phyloP scores from a whole-genome alignment of 108 stramenopile genomes.

The Schizochytrium sp. region DNA sequence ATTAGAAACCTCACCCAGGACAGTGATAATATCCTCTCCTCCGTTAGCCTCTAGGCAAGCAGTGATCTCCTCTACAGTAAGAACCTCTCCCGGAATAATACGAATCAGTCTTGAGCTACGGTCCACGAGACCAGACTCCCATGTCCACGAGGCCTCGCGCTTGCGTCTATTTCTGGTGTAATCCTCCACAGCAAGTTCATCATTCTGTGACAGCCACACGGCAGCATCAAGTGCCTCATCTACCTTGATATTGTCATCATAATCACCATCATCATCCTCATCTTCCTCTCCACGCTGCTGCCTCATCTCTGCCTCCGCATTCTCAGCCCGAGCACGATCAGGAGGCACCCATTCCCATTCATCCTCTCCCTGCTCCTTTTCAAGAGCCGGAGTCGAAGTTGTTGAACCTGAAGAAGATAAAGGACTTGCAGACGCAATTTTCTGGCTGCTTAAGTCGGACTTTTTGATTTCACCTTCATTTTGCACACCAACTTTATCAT shows the following conservation, averaged over 20 bases:
- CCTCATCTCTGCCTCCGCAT: not conserved
- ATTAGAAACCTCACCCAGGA: not conserved
- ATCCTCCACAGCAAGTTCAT: not conserved
- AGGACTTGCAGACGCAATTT: too few relatives aligned
- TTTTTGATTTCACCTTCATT: too few relatives aligned
- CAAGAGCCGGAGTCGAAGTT: not conserved
- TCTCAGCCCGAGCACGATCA: not conserved
- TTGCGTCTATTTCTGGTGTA: not conserved
- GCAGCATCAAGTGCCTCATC: constrained; percentile 24
- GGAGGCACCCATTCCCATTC: constrained; percentile 23
- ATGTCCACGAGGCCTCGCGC: constrained; percentile 37
- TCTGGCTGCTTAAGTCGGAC: too few relatives aligned
- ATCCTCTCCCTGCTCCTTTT: not conserved
- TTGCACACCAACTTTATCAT: too few relatives aligned
- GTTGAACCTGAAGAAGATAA: too few relatives aligned
- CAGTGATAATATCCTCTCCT: constrained; percentile 4
- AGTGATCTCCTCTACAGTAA: not conserved
- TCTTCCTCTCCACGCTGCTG: not conserved
- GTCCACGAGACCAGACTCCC: constrained; percentile 31
- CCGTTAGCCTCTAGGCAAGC: constrained; percentile 9
- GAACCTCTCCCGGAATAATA: not conserved
- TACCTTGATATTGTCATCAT: not conserved
- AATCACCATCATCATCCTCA: not conserved
- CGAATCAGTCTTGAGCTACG: not conserved
- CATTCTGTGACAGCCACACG: constrained; percentile 7